Base-by-base conservation (phyloP, 2,329 filamentous ascomycete species). In the Ambrosiella beaveri region DNA sequence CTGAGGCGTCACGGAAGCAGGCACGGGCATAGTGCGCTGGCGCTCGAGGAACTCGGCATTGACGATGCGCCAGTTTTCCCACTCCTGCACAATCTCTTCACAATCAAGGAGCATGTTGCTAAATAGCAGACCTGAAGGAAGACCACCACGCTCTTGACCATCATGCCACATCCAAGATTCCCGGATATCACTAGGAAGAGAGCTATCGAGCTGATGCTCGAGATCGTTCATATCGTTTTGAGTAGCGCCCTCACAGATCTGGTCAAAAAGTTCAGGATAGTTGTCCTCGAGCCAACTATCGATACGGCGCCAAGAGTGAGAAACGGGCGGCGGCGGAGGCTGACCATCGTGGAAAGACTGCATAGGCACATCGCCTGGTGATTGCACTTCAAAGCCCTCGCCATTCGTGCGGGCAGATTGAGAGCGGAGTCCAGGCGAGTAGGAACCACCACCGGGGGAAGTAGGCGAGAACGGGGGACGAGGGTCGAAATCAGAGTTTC, bases 1-100 rank as follows among this genome's bases (percentile, higher is more conserved):
- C 39, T 61, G 49, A 17, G 79, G 74, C 13, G 83, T 75, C 81
- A 68, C 74, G 63, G 73, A 76, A 65, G 70, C 72, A 8, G 61
- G 52, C 19, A 61, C 50, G 36, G 57, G 59, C 53, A 60, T 56
- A 8, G 54, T 35, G 12, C 58, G 54, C 54, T 70, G 81, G 68
- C 81, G 76, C 47, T 80, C 76, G 60, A 97, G 77, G 68, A 86
- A 95, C 67, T 96, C 88, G 60, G 91, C 82, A 67, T 95, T 95
- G 62, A 98, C 93, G 62, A 81, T 83, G 65, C 88, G 84, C 93
- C 93, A 98, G 67, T 95, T 94, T 65, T 87, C 85, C 88, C 91
- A 97, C 69, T 98, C 93, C 69, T 96, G 89, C 19, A 95, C 85
- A 64, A 98, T 95, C 68, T 98, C 93, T 70, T 98, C 93, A 67